Evolutionary conservation across 208 protist genomes (phyloP), one percentile per base, ranked within the genome.

Genomic region (Leishmania arabica): DNA sequence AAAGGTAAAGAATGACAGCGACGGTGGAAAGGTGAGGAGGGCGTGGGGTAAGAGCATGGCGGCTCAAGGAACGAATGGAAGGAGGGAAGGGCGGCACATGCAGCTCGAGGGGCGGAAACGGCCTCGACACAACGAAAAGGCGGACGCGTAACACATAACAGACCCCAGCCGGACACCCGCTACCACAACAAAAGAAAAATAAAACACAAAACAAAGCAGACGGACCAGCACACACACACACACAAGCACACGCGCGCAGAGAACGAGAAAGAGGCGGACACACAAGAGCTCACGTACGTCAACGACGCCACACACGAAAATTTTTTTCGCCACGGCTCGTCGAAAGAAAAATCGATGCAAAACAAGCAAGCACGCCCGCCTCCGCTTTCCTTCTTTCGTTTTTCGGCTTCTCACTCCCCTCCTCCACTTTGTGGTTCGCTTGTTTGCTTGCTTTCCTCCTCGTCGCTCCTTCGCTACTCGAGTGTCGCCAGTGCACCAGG

Each of bases 401-500:
- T n/a, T 62, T 31, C 27, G 17, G 13, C 17, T 24, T 58, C 21
- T 31, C 56, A 24, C 56, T 8, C 31, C 40, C 34, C 37, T 3
- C 62, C 3, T 3, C 60, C 19, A 6, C 4, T 34, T 9, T 65
- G 27, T 15, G 31, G 7, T 34, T 3, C 1, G 6, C 27, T 34
- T 45, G 42, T 0, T 45, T 45, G 42, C 4, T 45, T 45, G 42
- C 42, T 65, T 15, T 34, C 42, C 0, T 34, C 3, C 11, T 70
- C 34, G 31, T 70, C 21, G 13, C 34, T 15, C 24, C 31, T 37
- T 19, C 27, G 8, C 76, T 82, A 90, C 45, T 93, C 87, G 37
- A 93, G 40, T 9, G 90, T 62, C 0, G 90, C 90, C 31, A 96
- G 85, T 8, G 91, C 86, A n/a, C 89, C 88, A 3, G 93, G 93